Conservation (phyloP, 306 rosid species). For the Fragaria nilgerrensis region DNA sequence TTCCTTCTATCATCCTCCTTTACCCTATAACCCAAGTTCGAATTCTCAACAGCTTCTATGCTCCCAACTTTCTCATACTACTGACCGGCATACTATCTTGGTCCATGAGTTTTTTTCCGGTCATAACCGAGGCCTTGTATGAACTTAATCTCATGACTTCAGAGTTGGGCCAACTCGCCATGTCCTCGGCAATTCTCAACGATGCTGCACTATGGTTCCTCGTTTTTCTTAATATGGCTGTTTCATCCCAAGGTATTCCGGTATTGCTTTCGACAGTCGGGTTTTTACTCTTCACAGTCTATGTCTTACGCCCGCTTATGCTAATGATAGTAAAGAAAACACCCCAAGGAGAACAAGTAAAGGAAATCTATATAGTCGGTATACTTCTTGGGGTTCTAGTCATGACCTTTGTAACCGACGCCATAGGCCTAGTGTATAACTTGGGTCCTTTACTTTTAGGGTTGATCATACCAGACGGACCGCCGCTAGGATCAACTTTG, state of each 20-base stretch:
- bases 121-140: constrained; percentile 41
- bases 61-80: neutral
- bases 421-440: constrained; percentile 36
- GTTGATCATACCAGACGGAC: constrained; percentile 62
- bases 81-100: too few species aligned
- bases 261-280: too few species aligned
- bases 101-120: constrained; percentile 41
- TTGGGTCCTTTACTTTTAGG: constrained; percentile 51
- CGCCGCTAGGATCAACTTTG: constrained; percentile 63
- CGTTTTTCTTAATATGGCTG: neutral
- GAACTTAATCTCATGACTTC: constrained; percentile 59
- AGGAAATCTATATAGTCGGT: constrained; percentile 43
- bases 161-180: constrained; percentile 58
- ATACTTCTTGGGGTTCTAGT: constrained; percentile 30
- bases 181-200: constrained; percentile 50
- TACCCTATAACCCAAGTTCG: neutral
- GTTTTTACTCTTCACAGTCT: neutral
- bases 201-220: constrained; percentile 35
- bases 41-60: neutral
- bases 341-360: constrained; percentile 56
- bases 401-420: constrained; percentile 44
- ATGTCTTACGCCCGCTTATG: constrained; percentile 23
- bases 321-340: constrained; percentile 42
- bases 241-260: too few species aligned
- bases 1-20: neutral